phyloP scores from a whole-genome alignment of 2,329 filamentous ascomycete species.

The Trichophyton simii region DNA sequence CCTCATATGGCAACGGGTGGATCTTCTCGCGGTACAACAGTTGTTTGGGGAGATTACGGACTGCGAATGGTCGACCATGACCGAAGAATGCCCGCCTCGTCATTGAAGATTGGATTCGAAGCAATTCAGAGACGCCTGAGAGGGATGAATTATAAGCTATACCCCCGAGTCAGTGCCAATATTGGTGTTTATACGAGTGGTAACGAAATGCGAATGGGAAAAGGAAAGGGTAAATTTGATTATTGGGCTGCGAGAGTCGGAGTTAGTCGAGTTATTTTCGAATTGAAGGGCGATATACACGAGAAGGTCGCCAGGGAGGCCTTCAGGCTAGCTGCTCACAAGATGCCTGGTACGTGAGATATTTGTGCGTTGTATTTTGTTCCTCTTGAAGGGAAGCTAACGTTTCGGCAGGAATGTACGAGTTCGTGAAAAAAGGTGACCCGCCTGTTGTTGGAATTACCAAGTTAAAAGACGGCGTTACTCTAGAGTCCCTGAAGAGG shows the following conservation, averaged over 20 bases:
- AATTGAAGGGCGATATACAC: conserved; percentile 82
- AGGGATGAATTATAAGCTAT: conserved; percentile 84
- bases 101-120: conserved; percentile 83
- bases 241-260: conserved; percentile 87
- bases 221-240: conserved; percentile 95
- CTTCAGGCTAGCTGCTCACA: conserved; percentile 85
- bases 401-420: conserved; percentile 46
- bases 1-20: conserved; percentile 82
- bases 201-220: conserved; percentile 98
- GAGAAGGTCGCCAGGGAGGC: conserved; percentile 91
- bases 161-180: conserved; percentile 81
- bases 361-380: neutral
- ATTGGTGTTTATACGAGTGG: conserved; percentile 91
- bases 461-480: conserved; percentile 69
- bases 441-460: conserved; percentile 83
- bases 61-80: conserved; percentile 89
- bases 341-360: conserved; percentile 63
- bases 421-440: conserved; percentile 89
- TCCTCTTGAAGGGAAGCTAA: neutral
- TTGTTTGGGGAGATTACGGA: conserved; percentile 93
- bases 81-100: conserved; percentile 72
- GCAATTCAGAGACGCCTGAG: conserved; percentile 80
- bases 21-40: conserved; percentile 80
- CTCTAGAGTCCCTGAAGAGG: conserved; percentile 68
- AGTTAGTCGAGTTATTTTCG: conserved; percentile 84